phyloP scores from a whole-genome alignment of 345 rosid species.

The Eucalyptus sideroxylon region DNA sequence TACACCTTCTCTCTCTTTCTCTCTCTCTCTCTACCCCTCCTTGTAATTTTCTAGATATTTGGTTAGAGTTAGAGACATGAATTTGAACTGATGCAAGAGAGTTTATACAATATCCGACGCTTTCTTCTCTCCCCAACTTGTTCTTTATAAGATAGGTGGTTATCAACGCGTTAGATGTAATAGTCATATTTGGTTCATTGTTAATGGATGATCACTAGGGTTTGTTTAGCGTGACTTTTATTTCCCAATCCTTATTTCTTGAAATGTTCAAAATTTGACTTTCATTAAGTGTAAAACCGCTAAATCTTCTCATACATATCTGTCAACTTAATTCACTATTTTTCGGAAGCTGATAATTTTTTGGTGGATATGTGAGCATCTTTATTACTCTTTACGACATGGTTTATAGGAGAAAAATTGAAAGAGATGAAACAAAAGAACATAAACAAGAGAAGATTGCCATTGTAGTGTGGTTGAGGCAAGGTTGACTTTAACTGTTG shows the following conservation, averaged over 20 bases:
- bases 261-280: not conserved
- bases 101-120: not conserved
- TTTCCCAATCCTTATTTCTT: not conserved
- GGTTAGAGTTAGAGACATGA: not conserved
- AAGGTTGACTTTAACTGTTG: not conserved
- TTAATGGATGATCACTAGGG: not conserved
- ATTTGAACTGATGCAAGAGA: not conserved
- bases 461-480: not conserved
- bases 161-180: not conserved
- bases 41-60: not conserved
- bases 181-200: not conserved
- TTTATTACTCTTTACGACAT: not conserved
- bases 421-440: not conserved
- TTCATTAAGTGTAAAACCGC: not conserved
- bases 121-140: not conserved
- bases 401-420: not conserved
- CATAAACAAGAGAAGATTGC: not conserved
- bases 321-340: not conserved
- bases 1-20: too few relatives aligned
- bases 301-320: not conserved
- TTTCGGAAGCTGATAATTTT: not conserved
- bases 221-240: not conserved
- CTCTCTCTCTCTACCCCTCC: too few relatives aligned
- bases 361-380: not conserved
- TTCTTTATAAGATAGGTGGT: too few relatives aligned